Conservation (phyloP, 306 rosid genomes). For the Cucurbita pepo region DNA sequence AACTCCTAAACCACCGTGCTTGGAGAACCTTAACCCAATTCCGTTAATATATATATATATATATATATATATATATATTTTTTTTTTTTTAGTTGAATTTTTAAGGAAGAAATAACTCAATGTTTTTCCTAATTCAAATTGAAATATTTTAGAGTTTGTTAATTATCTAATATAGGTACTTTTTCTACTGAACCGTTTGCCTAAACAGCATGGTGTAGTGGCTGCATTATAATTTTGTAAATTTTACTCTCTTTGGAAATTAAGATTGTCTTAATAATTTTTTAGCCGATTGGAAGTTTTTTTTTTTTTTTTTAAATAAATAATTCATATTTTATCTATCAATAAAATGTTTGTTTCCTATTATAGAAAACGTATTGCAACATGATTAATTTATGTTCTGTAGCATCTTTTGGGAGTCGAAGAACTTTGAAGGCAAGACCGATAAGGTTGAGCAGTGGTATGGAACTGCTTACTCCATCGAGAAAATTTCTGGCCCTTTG, state of each 20-base stretch:
- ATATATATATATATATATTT: no score
- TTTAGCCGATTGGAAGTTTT: background rate
- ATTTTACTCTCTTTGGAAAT: background rate
- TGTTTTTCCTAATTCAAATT: background rate
- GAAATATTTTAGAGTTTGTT: background rate
- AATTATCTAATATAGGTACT: background rate
- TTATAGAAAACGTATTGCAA: background rate
- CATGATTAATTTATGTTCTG: slow-evolving; percentile 7
- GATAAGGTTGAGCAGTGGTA: slow-evolving; percentile 87
- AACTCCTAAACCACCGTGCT: background rate
- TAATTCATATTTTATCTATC: background rate
- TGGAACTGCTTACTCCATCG: slow-evolving; percentile 66
- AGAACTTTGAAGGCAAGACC: slow-evolving; percentile 55
- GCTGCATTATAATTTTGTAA: background rate
- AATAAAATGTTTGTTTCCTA: background rate
- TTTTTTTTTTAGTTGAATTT: background rate
- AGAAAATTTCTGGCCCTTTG: slow-evolving; percentile 35
- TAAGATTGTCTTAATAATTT: background rate
- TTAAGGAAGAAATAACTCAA: background rate
- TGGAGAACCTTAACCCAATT: background rate
- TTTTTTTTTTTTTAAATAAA: background rate
- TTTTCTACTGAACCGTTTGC: background rate
- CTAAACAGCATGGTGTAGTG: background rate
- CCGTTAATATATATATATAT: background rate
- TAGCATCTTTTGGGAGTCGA: slow-evolving; percentile 93